Percentiles rank a stretch among this genome's conserved stretches.
phyloP scores from a whole-genome alignment of 2,329 filamentous ascomycete genomes.

The Podosphaera aphanis region DNA sequence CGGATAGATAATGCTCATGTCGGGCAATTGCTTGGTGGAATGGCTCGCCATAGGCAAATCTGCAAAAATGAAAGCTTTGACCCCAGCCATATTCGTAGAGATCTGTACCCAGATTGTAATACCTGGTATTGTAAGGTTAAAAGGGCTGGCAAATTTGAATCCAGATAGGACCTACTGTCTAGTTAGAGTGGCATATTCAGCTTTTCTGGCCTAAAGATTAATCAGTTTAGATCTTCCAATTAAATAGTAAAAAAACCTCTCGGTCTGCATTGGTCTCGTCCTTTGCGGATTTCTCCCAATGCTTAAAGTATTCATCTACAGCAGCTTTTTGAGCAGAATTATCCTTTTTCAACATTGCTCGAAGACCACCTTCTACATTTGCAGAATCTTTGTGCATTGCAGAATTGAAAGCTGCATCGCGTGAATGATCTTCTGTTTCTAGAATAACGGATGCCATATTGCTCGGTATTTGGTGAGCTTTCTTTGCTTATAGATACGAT shows the following conservation, averaged over 20 bases:
- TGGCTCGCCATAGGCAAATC: slow-evolving; percentile 66
- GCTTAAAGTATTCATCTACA: slow-evolving; percentile 87
- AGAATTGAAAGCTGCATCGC: slow-evolving; percentile 80
- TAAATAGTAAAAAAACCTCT: slow-evolving; percentile 27
- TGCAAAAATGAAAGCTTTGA: slow-evolving; percentile 92
- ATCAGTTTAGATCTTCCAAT: background rate
- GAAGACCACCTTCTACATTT: slow-evolving; percentile 45
- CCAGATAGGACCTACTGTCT: slow-evolving; percentile 47
- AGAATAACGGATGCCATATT: slow-evolving; percentile 23
- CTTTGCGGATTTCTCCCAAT: slow-evolving; percentile 65
- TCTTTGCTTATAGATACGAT: background rate
- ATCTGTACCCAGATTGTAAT: slow-evolving; percentile 91
- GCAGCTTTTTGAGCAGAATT: slow-evolving; percentile 55
- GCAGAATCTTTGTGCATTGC: slow-evolving; percentile 56
- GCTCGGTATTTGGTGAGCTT: background rate
- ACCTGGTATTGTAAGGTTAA: slow-evolving; percentile 25
- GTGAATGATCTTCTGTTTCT: slow-evolving; percentile 60
- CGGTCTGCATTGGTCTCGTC: slow-evolving; percentile 67
- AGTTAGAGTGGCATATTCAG: slow-evolving; percentile 81
- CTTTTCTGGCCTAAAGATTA: slow-evolving; percentile 41
- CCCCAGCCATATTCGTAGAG: slow-evolving; percentile 96
- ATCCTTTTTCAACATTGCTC: slow-evolving; percentile 73
- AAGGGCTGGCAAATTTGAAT: background rate
- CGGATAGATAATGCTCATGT: slow-evolving; percentile 93
- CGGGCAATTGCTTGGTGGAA: slow-evolving; percentile 85